Percentiles rank a stretch among this genome's conserved stretches.
phyloP scores from a whole-genome alignment of 768 basidiomycete species.

The Phylloporus arenicola region DNA sequence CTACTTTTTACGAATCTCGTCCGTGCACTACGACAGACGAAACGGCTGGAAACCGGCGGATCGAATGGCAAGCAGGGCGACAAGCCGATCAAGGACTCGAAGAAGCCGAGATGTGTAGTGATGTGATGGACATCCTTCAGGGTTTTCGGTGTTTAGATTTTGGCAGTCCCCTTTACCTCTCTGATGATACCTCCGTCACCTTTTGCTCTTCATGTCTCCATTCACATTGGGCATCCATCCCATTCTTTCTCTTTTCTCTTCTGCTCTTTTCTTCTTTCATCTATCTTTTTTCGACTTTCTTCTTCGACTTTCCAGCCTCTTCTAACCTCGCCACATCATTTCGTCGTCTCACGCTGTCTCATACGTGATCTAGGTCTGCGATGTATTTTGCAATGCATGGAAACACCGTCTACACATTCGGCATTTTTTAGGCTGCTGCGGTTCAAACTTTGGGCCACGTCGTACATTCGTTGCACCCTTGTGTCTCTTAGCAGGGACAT shows the following conservation, averaged over 20 bases:
- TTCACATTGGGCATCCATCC: constrained; percentile 23
- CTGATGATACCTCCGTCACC: constrained; percentile 71
- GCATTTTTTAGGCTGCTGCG: constrained; percentile 2
- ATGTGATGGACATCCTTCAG: constrained; percentile 65
- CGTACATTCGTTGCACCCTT: constrained; percentile 6
- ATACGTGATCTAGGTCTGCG: constrained; percentile 37
- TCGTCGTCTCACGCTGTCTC: constrained; percentile 35
- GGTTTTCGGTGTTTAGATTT: constrained; percentile 64
- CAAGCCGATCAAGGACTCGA: constrained; percentile 41
- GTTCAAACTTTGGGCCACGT: constrained; percentile 17
- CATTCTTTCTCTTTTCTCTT: constrained; percentile 17
- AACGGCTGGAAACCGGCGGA: constrained; percentile 47
- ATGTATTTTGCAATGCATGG: constrained; percentile 37
- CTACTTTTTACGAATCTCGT: constrained; percentile 85
- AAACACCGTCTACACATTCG: constrained; percentile 22
- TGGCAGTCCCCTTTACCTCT: constrained; percentile 54
- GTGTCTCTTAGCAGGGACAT: not conserved
- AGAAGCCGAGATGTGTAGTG: constrained; percentile 65
- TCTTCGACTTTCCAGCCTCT: constrained; percentile 24
- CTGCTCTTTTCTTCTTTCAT: constrained; percentile 13
- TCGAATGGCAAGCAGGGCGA: constrained; percentile 35
- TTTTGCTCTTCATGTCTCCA: constrained; percentile 25
- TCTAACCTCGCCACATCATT: constrained; percentile 31
- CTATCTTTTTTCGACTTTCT: constrained; percentile 13
- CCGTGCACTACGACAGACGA: constrained; percentile 70